Conservation (phyloP, 2,329 filamentous ascomycete genomes). For the Coniella vitis region DNA sequence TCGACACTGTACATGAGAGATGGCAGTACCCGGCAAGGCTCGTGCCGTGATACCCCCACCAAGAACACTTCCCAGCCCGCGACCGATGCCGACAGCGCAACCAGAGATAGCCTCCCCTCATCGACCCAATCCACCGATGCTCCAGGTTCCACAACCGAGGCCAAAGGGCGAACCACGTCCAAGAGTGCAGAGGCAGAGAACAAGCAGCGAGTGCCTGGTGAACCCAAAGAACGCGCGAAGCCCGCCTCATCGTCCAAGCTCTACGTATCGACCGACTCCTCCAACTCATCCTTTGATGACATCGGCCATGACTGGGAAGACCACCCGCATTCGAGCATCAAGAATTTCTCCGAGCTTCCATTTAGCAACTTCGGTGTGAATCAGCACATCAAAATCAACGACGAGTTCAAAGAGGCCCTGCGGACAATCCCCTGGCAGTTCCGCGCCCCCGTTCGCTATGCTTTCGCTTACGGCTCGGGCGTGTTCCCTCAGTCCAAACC, state of each 20-base stretch:
- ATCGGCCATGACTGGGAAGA: constrained; percentile 61
- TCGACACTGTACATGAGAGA: constrained; percentile 9
- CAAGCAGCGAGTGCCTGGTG: background rate
- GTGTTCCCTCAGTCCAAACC: constrained; percentile 73
- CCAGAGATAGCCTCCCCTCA: background rate
- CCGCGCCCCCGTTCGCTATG: constrained; percentile 86
- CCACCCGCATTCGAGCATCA: constrained; percentile 63
- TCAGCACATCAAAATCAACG: constrained; percentile 92
- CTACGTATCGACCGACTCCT: constrained; percentile 20
- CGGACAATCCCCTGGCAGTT: constrained; percentile 87
- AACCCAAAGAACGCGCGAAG: constrained; percentile 1
- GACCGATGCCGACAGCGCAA: background rate
- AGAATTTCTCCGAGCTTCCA: constrained; percentile 68
- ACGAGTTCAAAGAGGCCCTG: constrained; percentile 88
- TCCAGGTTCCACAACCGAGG: background rate
- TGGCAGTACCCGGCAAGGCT: constrained; percentile 1
- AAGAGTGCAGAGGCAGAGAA: background rate
- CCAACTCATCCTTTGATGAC: constrained; percentile 18
- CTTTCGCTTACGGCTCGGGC: constrained; percentile 94
- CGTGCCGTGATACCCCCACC: background rate
- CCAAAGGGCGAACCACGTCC: background rate
- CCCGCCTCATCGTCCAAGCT: constrained; percentile 12
- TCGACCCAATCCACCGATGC: background rate
- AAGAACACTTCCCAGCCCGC: background rate
- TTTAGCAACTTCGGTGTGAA: constrained; percentile 84